A percentile compares a stretch with the other conserved stretches of the same genome.
These are phyloP conservation scores for Rhizophora mangle DNA, from an alignment of 345 rosid genomes.

Conservation along the genomic window DNA sequence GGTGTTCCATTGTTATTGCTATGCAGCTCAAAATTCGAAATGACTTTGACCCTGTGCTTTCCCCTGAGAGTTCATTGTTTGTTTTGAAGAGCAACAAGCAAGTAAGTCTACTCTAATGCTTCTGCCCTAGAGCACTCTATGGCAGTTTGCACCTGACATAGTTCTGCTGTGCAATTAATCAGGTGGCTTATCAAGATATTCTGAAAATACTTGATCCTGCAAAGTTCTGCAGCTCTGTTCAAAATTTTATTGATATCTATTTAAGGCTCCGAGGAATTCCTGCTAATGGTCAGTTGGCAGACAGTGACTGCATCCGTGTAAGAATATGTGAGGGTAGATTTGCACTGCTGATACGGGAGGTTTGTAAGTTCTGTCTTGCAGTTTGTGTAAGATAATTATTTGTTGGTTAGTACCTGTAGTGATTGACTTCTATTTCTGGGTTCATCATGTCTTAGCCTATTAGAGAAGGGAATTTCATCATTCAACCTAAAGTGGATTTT, in stretches of 20 bases:
- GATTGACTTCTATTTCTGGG: slow-evolving; percentile 21
- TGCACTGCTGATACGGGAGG: slow-evolving; percentile 96
- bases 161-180: slow-evolving; percentile 16
- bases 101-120: slow-evolving; percentile 40
- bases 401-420: slow-evolving; percentile 9
- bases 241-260: slow-evolving; percentile 90
- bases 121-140: slow-evolving; percentile 1
- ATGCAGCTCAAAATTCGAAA: slow-evolving; percentile 94
- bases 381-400: slow-evolving; percentile 12
- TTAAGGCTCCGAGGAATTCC: slow-evolving; percentile 86
- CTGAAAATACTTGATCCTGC: slow-evolving; percentile 73
- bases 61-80: slow-evolving; percentile 98
- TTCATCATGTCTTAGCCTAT: slow-evolving; percentile 61
- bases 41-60: slow-evolving; percentile 99
- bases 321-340: slow-evolving; percentile 99
- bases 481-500: slow-evolving; percentile 99
- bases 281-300: slow-evolving; percentile 75
- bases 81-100: slow-evolving; percentile 92
- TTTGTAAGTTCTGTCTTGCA: slow-evolving; percentile 24
- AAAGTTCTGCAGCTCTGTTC: slow-evolving; percentile 86
- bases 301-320: slow-evolving; percentile 94
- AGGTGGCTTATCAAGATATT: slow-evolving; percentile 91
- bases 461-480: slow-evolving; percentile 97
- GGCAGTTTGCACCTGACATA: slow-evolving; percentile 15
- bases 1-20: slow-evolving; percentile 10